Base-by-base conservation (phyloP, 768 basidiomycete genomes). In the Mycena amicta region DNA sequence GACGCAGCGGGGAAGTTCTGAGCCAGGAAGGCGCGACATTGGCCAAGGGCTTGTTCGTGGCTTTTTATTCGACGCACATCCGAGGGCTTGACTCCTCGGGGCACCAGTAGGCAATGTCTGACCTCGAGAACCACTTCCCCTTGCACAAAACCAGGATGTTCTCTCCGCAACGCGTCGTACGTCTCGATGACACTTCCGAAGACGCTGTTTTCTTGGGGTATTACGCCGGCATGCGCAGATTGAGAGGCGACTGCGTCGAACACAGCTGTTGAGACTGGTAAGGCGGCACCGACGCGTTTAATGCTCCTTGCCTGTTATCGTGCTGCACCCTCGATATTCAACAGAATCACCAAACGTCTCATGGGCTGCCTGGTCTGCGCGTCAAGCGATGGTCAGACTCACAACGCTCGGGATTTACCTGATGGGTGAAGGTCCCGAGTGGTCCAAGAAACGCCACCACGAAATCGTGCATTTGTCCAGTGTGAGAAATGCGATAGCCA, bases 21-120 rank as follows among this genome's bases (percentile, higher is more conserved):
- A 13, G 72, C 65, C 20, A 93, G 70, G 72, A 89, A 93, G 18
- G 67, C 73, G n/a, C 75, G 77, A 70, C 91, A 93, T 71, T 93
- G 91, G 16, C 91, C 91, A 25, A 93, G 71, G 15, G 90, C 91
- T 76, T 93, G 91, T 67, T 92, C 91, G 60, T 93, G 91, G 72
- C 91, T 93, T 64, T 90, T 66, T 16, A 93, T 77, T 55, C 70
- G 75, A 56, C 78, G 75, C 26, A 93, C 79, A 40, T 88, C 76
- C 41, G 78, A 69, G 8, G 85, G 60, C 56, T 79, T 75, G 28
- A 83, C 81, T 6, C 89, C 90, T 46, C 72, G 71, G 50, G 80
- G 82, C n/a, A 80, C 83, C 12, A 92, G 71, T 47, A 93, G 76
- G 71, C 86, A 88, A 64, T 93, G 91, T 52, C 84, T 78, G 12